Base-by-base conservation (phyloP, 1,139 yeast species). In the Pichia sorboxylosa region DNA sequence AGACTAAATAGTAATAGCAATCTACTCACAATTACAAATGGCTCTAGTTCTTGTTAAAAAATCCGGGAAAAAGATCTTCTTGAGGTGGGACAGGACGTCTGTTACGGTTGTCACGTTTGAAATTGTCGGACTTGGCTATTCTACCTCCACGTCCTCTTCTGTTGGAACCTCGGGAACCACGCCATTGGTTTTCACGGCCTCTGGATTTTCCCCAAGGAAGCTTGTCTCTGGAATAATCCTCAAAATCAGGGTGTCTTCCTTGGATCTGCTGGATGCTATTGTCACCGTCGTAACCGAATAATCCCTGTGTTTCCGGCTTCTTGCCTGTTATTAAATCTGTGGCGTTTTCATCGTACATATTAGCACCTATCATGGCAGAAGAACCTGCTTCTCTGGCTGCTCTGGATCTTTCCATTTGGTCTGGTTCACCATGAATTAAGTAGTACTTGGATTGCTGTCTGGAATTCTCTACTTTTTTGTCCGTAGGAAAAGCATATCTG, bases 371-470 rank as follows among this genome's bases (percentile, higher is more conserved):
- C n/a, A n/a, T n/a, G n/a, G n/a, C n/a, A 8, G 18, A 15, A 4
- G 29, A n/a, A 5, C 17, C n/a, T 3, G 9, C 19, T 28, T 27
- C 39, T 22, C 35, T 35, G 13, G 41, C 43, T 6, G 33, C 24
- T n/a, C 40, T 40, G 14, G 38, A 20, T 32, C 55, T 40, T 28
- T 46, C 47, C 6, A 28, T 24, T 10, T 35, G 29, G 30, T 72
- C 73, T 0, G 92, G 92, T 46, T 78, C 90, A 3, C 92, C 92
- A 46, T 80, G 77, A 14, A 77, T 50, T 39, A 78, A 58, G 53
- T 80, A 80, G 51, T 78, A 80, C 27, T 83, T 55, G 18, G 85
- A 76, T 37, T 66, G 67, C 13, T 61, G 67, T 17, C 72, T 59
- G 5, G 87, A 78, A 41, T 72, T 69, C 39, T 63, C 63, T 28